phyloP scores from a whole-genome alignment of 1,139 yeast genomes.

The Yamadazyma atmosphaerica region DNA sequence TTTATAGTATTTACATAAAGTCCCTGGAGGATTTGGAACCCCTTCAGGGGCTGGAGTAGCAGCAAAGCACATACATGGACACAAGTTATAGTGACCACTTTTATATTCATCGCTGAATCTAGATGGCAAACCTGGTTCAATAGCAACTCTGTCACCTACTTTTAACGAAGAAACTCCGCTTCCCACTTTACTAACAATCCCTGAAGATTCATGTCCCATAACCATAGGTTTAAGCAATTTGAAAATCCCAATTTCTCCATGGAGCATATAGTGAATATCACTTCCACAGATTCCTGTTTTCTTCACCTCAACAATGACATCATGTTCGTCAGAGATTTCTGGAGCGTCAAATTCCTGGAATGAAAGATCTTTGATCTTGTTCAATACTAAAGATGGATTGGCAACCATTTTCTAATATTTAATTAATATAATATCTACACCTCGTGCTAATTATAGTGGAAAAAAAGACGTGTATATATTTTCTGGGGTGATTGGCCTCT shows the following conservation, averaged over 20 bases:
- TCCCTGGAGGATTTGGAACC: constrained; percentile 58
- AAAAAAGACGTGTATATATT: not conserved
- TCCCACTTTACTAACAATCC: constrained; percentile 69
- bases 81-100: constrained; percentile 74
- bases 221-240: constrained; percentile 67
- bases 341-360: constrained; percentile 72
- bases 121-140: constrained; percentile 76
- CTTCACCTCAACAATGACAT: constrained; percentile 73
- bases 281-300: constrained; percentile 87
- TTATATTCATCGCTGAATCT: constrained; percentile 74
- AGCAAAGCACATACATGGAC: constrained; percentile 84
- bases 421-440: not conserved
- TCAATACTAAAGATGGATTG: constrained; percentile 72
- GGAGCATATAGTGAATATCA: constrained; percentile 79
- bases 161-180: constrained; percentile 53
- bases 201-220: constrained; percentile 78
- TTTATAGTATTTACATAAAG: constrained; percentile 68
- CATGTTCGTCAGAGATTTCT: constrained; percentile 56
- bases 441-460: not conserved
- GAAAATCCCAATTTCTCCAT: constrained; percentile 79
- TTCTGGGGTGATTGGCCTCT: not conserved
- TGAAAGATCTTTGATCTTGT: constrained; percentile 61
- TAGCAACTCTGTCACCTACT: constrained; percentile 81
- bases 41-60: constrained; percentile 66
- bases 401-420: constrained; percentile 17